Evolutionary conservation across 148 eudicot genomes (phyloP).

Genomic region (Chenopodium berlandieri): DNA sequence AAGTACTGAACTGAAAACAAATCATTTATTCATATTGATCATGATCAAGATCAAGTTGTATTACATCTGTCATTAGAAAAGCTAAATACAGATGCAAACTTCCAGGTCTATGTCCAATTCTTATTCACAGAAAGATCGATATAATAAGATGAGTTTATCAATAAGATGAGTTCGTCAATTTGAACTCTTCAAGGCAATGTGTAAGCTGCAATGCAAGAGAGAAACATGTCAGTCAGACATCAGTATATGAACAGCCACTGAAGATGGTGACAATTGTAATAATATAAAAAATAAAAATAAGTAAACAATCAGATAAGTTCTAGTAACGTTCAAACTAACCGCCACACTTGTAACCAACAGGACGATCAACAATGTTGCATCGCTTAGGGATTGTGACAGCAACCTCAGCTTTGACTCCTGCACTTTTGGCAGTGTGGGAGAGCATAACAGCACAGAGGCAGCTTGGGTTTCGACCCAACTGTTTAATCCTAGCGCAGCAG

Average conservation of each 20-base stretch:
- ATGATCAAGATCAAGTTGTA: not conserved
- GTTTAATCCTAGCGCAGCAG: slow-evolving; percentile 57
- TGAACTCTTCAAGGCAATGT: slow-evolving; percentile 46
- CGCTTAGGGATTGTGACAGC: slow-evolving; percentile 64
- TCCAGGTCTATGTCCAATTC: not conserved
- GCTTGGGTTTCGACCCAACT: slow-evolving; percentile 49
- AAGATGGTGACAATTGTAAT: not conserved
- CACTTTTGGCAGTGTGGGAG: slow-evolving; percentile 54
- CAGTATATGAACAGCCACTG: not conserved
- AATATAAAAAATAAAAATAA: too few species aligned
- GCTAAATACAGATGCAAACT: slow-evolving; percentile 4
- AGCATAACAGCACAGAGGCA: slow-evolving; percentile 72
- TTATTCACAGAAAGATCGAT: not conserved
- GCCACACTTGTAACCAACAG: slow-evolving; percentile 73
- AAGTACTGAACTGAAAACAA: slow-evolving; percentile 3
- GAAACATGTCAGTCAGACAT: too few species aligned
- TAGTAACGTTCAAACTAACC: slow-evolving; percentile 28
- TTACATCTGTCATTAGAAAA: slow-evolving; percentile 8
- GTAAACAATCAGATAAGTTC: not conserved
- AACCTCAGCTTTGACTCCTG: slow-evolving; percentile 55
- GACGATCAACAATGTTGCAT: slow-evolving; percentile 58
- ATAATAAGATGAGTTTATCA: too few species aligned
- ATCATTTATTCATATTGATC: slow-evolving; percentile 19
- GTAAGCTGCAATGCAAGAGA: slow-evolving; percentile 47
- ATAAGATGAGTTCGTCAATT: not conserved